Percentiles rank a stretch among this genome's conserved stretches.
These are phyloP conservation scores for Crepidotus variabilis DNA, from an alignment of 768 basidiomycete species.

Conservation along the genomic window DNA sequence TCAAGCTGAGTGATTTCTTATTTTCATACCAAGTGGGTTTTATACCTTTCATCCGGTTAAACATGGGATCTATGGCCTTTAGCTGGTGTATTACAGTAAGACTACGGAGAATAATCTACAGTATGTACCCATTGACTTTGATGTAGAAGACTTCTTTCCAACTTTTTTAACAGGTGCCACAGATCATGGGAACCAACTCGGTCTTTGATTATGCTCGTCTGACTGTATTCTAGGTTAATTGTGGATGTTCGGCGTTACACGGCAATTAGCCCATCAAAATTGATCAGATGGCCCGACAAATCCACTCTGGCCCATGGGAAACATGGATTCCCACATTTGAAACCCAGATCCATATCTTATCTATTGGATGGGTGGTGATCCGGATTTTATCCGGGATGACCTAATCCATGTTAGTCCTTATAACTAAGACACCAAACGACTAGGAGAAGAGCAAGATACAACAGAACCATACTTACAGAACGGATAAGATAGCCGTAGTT, in stretches of 20 bases:
- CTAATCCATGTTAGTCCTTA: slow-evolving; percentile 3
- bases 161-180: neutral
- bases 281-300: neutral
- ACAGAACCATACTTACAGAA: too few species aligned
- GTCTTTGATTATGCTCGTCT: neutral
- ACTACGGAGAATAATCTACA: too few species aligned
- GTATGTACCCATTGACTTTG: too few species aligned
- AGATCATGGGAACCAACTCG: neutral
- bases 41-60: too few species aligned
- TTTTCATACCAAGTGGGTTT: too few species aligned
- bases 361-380: neutral
- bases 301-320: neutral
- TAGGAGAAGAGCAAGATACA: too few species aligned
- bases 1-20: too few species aligned
- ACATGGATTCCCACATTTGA: neutral
- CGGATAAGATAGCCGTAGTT: too few species aligned
- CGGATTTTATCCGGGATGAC: neutral
- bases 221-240: neutral
- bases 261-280: neutral
- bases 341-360: slow-evolving; percentile 1
- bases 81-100: too few species aligned
- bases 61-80: too few species aligned
- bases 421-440: too few species aligned
- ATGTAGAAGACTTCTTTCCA: too few species aligned
- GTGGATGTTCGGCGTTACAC: neutral